These are phyloP conservation scores for Tolypocladium cylindrosporum DNA, from an alignment of 2,329 filamentous ascomycete species.

Conservation along the genomic window DNA sequence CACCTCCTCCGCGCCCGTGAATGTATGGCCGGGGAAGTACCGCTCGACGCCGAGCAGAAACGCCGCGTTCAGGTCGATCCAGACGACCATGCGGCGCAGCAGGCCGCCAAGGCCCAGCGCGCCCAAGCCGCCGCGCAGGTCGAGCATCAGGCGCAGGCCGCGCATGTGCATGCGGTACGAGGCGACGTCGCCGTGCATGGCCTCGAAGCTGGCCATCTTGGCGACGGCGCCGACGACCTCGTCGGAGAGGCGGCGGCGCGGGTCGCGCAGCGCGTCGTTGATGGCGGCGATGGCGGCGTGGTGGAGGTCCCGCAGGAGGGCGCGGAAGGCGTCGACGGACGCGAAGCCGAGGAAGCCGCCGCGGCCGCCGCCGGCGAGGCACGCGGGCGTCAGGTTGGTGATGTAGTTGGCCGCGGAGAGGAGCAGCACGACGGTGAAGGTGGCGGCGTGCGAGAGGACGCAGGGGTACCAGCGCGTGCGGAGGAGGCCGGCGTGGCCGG, in stretches of 20 bases:
- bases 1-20: constrained; percentile 10
- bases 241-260: constrained; percentile 20
- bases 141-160: constrained; percentile 30
- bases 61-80: constrained; percentile 34
- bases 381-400: background rate
- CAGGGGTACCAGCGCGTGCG: constrained; percentile 17
- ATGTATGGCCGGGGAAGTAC: constrained; percentile 21
- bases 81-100: constrained; percentile 34
- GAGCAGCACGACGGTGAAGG: constrained; percentile 16
- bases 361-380: background rate
- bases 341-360: constrained; percentile 2
- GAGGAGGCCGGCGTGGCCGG: constrained; percentile 13
- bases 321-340: constrained; percentile 3
- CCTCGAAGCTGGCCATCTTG: constrained; percentile 42
- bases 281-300: constrained; percentile 32
- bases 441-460: constrained; percentile 11
- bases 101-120: constrained; percentile 31
- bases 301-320: constrained; percentile 28
- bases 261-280: constrained; percentile 25
- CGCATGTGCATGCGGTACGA: constrained; percentile 37
- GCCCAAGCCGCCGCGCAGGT: constrained; percentile 31
- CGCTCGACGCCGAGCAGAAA: constrained; percentile 21
- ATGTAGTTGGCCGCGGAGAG: constrained; percentile 17
- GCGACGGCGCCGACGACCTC: constrained; percentile 36
- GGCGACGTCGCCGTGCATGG: constrained; percentile 32